A percentile compares a stretch with the other conserved stretches of the same genome.
phyloP scores from a whole-genome alignment of 768 basidiomycete species.

The Paxillus ammoniavirescens region DNA sequence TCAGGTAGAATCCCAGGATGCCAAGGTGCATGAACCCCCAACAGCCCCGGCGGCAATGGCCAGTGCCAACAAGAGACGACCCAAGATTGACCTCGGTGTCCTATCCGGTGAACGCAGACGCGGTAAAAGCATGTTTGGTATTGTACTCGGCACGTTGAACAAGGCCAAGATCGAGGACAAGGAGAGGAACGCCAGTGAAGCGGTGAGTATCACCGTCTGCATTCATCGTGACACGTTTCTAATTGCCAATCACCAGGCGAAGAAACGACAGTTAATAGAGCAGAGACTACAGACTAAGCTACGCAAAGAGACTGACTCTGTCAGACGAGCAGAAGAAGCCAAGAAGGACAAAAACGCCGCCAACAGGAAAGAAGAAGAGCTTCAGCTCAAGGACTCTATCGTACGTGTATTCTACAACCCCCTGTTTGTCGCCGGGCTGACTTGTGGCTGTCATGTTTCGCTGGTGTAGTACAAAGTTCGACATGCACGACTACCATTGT shows the following conservation, averaged over 20 bases:
- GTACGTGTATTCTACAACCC: slow-evolving; percentile 41
- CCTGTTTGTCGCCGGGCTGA: not conserved
- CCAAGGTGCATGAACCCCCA: slow-evolving; percentile 38
- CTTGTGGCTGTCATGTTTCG: not conserved
- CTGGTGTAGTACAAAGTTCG: slow-evolving; percentile 67
- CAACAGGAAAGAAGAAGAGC: slow-evolving; percentile 78
- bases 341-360: slow-evolving; percentile 79
- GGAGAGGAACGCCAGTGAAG: slow-evolving; percentile 81
- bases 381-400: slow-evolving; percentile 78
- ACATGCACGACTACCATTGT: slow-evolving; percentile 63
- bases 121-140: slow-evolving; percentile 86
- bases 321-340: slow-evolving; percentile 81
- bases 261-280: slow-evolving; percentile 80
- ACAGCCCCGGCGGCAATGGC: slow-evolving; percentile 48
- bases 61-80: slow-evolving; percentile 57
- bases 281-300: slow-evolving; percentile 84
- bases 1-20: slow-evolving; percentile 29
- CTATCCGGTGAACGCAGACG: slow-evolving; percentile 67
- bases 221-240: slow-evolving; percentile 3
- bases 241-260: slow-evolving; percentile 51
- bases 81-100: slow-evolving; percentile 65
- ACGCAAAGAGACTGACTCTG: slow-evolving; percentile 81
- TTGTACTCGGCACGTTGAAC: slow-evolving; percentile 79
- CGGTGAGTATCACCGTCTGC: slow-evolving; percentile 43
- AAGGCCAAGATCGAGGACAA: slow-evolving; percentile 88